A percentile compares a stretch with the other conserved stretches of the same genome.
These are phyloP conservation scores for Brettanomyces sp. DNA, from an alignment of 805 yeast genomes.

Conservation along the genomic window DNA sequence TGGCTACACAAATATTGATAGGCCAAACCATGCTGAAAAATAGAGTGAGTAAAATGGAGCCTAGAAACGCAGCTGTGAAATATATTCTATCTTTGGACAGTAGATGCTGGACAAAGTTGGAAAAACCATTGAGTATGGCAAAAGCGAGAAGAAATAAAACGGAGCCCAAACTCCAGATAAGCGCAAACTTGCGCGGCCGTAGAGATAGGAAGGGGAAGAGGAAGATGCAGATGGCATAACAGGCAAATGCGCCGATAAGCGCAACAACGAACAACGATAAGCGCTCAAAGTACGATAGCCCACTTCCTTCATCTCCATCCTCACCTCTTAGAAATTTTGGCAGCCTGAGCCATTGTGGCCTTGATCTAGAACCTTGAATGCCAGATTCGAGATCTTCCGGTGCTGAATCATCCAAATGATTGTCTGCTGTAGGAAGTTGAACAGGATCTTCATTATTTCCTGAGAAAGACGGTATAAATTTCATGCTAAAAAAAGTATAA, in stretches of 20 bases:
- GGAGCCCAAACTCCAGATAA: slow-evolving; percentile 81
- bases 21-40: slow-evolving; percentile 57
- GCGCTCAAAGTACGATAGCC: slow-evolving; percentile 63
- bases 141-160: slow-evolving; percentile 72
- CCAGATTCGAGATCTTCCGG: neutral
- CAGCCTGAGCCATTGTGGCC: neutral
- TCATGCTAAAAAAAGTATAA: too few relatives aligned
- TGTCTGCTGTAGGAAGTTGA: too few relatives aligned
- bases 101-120: slow-evolving; percentile 59
- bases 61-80: slow-evolving; percentile 65
- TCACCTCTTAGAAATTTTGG: neutral
- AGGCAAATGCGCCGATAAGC: slow-evolving; percentile 56
- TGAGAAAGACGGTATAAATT: too few relatives aligned
- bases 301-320: slow-evolving; percentile 4
- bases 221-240: slow-evolving; percentile 67
- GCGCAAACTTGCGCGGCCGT: slow-evolving; percentile 78
- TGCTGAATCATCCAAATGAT: neutral
- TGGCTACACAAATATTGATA: slow-evolving; percentile 58
- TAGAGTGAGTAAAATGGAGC: slow-evolving; percentile 62
- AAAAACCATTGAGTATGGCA: slow-evolving; percentile 81
- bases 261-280: slow-evolving; percentile 68
- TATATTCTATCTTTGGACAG: slow-evolving; percentile 61
- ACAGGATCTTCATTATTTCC: too few relatives aligned
- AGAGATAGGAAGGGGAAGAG: slow-evolving; percentile 76
- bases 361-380: neutral